Percentiles rank a stretch among this genome's conserved stretches.
These are phyloP conservation scores for Borovskyia barvae DNA, from an alignment of 208 protist species.

Conservation along the genomic window DNA sequence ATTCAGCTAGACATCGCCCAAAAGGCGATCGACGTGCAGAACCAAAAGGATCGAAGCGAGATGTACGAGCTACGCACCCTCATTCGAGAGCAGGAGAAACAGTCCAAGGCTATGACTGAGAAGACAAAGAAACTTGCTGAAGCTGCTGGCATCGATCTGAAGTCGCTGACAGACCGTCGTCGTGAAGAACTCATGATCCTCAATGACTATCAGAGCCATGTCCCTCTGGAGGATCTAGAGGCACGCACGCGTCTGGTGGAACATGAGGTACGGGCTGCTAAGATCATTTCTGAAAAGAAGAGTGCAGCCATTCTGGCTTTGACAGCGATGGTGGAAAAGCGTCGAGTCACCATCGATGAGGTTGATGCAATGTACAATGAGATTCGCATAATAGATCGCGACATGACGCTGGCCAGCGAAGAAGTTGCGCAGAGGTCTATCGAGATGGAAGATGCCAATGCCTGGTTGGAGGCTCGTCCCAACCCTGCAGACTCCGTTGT, in stretches of 20 bases:
- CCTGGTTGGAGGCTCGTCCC: conserved; percentile 42
- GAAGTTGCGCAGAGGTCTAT: conserved; percentile 36
- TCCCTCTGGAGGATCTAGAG: conserved; percentile 47
- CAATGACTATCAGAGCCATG: conserved; percentile 24
- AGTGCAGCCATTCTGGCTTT: conserved; percentile 50
- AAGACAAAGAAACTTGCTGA: conserved; percentile 29
- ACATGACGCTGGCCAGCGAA: conserved; percentile 53
- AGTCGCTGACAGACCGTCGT: conserved; percentile 13
- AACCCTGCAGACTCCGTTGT: conserved; percentile 33
- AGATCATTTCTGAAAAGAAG: conserved; percentile 61
- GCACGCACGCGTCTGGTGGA: conserved; percentile 47
- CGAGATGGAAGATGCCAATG: conserved; percentile 52
- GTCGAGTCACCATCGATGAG: conserved; percentile 53
- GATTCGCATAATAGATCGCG: conserved; percentile 73
- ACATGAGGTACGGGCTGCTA: conserved; percentile 59
- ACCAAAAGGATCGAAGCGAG: conserved; percentile 39
- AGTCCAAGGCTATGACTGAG: conserved; percentile 13
- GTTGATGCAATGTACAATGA: conserved; percentile 78
- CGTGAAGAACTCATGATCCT: conserved; percentile 14
- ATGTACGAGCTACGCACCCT: conserved; percentile 52
- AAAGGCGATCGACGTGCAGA: conserved; percentile 63
- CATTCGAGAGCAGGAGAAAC: conserved; percentile 50
- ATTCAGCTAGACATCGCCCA: conserved; percentile 70
- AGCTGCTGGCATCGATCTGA: conserved; percentile 38
- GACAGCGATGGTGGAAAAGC: conserved; percentile 38